A percentile compares a stretch with the other conserved stretches of the same genome.
Conservation (phyloP, 352 stramenopile genomes). For the Phytophthora pistaciae region DNA sequence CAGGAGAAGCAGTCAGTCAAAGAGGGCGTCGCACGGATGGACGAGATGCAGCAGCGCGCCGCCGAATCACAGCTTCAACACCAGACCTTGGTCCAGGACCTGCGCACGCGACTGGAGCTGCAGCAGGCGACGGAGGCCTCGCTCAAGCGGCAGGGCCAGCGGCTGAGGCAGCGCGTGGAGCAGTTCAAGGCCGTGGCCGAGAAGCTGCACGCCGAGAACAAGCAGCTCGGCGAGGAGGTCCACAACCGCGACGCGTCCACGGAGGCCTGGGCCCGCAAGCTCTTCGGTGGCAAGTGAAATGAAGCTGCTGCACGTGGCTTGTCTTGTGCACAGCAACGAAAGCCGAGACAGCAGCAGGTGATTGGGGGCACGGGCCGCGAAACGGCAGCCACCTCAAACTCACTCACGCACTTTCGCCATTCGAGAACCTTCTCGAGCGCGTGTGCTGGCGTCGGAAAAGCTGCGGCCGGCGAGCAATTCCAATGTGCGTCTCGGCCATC, state of each 20-base stretch:
- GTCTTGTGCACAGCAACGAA: constrained; percentile 11
- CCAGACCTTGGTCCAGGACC: constrained; percentile 23
- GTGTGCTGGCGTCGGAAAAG: not conserved
- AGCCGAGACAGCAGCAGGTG: not conserved
- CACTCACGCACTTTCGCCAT: not conserved
- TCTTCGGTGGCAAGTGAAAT: constrained; percentile 13
- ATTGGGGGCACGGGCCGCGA: constrained; percentile 2
- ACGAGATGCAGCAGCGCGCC: constrained; percentile 15
- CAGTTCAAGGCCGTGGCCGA: constrained; percentile 32
- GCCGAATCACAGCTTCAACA: constrained; percentile 24
- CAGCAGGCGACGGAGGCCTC: constrained; percentile 10
- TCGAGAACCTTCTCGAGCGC: constrained; percentile 40
- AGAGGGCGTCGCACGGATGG: constrained; percentile 2
- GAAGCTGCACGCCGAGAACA: constrained; percentile 35
- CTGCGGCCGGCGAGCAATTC: not conserved
- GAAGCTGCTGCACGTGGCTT: constrained; percentile 3
- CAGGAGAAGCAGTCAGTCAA: constrained; percentile 19
- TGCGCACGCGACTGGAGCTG: constrained; percentile 28
- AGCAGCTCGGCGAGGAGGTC: constrained; percentile 40
- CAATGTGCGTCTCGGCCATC: not conserved
- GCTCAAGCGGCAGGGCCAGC: constrained; percentile 21
- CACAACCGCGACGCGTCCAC: constrained; percentile 32
- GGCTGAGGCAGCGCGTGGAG: constrained; percentile 19
- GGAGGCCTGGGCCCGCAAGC: constrained; percentile 33
- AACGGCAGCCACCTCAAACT: constrained; percentile 8